Conservation (phyloP, 1,284 basidiomycete genomes). For the Sutorius eximius region DNA sequence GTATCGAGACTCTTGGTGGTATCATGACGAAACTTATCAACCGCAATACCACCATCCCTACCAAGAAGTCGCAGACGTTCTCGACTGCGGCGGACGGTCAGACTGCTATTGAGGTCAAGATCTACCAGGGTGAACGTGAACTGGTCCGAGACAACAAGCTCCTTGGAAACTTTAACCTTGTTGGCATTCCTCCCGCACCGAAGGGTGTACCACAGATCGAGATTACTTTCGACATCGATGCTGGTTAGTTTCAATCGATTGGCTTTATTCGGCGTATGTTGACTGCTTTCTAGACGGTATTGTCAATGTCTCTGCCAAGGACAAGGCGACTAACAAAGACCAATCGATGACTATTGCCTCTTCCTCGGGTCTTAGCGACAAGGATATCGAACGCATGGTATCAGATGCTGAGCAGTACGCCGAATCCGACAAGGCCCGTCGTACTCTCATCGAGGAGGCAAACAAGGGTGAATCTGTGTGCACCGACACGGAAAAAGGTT, state of each 20-base stretch:
- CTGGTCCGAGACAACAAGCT: slow-evolving; percentile 97
- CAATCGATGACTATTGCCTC: slow-evolving; percentile 98
- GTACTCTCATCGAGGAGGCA: slow-evolving; percentile 90
- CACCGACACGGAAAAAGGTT: slow-evolving; percentile 93
- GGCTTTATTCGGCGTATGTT: not conserved
- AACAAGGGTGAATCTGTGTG: slow-evolving; percentile 97
- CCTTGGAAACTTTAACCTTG: slow-evolving; percentile 99
- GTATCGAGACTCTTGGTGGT: slow-evolving; percentile 97
- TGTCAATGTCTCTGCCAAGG: slow-evolving; percentile 94
- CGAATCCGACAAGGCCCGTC: slow-evolving; percentile 88
- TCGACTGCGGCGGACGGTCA: slow-evolving; percentile 97
- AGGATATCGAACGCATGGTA: slow-evolving; percentile 98
- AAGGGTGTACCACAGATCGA: slow-evolving; percentile 99
- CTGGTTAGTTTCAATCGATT: slow-evolving; percentile 53
- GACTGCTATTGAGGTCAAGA: slow-evolving; percentile 96
- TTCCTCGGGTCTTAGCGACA: slow-evolving; percentile 93
- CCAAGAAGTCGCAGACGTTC: slow-evolving; percentile 99
- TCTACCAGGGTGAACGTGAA: slow-evolving; percentile 98
- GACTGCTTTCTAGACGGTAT: slow-evolving; percentile 69
- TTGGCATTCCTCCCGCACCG: slow-evolving; percentile 95
- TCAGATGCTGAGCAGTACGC: slow-evolving; percentile 92
- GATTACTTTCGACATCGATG: slow-evolving; percentile 98
- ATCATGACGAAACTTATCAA: slow-evolving; percentile 97
- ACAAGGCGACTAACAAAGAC: slow-evolving; percentile 97
- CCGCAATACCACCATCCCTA: slow-evolving; percentile 98